These are phyloP conservation scores for Grosmannia clavigera DNA, from an alignment of 2,329 filamentous ascomycete species.

Conservation along the genomic window DNA sequence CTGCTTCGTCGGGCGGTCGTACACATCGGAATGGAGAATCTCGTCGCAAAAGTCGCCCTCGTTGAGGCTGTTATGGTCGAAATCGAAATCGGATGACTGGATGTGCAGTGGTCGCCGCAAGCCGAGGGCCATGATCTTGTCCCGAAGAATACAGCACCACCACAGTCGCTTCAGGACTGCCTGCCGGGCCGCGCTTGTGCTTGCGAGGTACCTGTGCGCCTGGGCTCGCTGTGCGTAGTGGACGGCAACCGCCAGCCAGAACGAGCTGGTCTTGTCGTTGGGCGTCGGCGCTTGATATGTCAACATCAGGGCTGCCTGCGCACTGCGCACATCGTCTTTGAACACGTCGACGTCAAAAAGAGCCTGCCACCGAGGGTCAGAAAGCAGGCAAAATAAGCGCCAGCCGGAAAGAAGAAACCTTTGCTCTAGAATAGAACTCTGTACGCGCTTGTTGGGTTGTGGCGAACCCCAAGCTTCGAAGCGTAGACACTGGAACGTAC, in stretches of 20 bases:
- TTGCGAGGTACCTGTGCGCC: not conserved
- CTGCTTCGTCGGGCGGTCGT: conserved; percentile 5
- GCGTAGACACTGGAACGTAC: not conserved
- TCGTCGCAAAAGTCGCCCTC: conserved; percentile 73
- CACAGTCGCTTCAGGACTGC: conserved; percentile 80
- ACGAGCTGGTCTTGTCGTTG: conserved; percentile 2
- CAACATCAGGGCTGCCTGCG: conserved; percentile 29
- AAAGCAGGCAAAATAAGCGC: conserved; percentile 22
- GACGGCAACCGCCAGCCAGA: conserved; percentile 7
- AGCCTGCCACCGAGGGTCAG: conserved; percentile 27
- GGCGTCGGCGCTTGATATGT: conserved; percentile 23
- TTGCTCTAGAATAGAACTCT: conserved; percentile 5
- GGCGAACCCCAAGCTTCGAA: conserved; percentile 1
- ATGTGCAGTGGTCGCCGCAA: conserved; percentile 88
- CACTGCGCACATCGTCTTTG: conserved; percentile 24
- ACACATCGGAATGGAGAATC: conserved; percentile 15
- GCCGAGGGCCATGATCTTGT: conserved; percentile 79
- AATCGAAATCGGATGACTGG: conserved; percentile 86
- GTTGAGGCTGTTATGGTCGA: conserved; percentile 55
- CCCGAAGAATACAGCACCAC: conserved; percentile 96
- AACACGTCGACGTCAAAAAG: conserved; percentile 31
- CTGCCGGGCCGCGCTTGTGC: conserved; percentile 47
- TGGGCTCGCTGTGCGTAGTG: conserved; percentile 2
- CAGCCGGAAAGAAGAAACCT: conserved; percentile 17
- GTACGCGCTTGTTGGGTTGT: conserved; percentile 2